Percentiles rank a stretch among this genome's conserved stretches.
These are phyloP conservation scores for Saccharomycopsis schoenii DNA, from an alignment of 805 yeast genomes.

Conservation along the genomic window DNA sequence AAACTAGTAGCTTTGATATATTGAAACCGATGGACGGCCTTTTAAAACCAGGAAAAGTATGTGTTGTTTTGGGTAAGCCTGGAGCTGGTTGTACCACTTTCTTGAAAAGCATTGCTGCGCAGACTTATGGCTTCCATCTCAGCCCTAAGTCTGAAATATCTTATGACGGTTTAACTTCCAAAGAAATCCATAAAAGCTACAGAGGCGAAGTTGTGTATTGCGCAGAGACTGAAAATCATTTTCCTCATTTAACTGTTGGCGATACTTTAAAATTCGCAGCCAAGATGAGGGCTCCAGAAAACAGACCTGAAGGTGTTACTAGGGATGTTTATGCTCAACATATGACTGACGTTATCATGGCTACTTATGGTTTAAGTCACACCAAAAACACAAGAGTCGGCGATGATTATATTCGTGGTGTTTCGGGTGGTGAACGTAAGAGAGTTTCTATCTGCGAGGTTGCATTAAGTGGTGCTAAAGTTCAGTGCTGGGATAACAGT, in stretches of 20 bases:
- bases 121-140: slow-evolving; percentile 46
- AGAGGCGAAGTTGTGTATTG: slow-evolving; percentile 57
- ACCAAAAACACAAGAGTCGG: slow-evolving; percentile 60
- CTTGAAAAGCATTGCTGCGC: slow-evolving; percentile 44
- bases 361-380: slow-evolving; percentile 40
- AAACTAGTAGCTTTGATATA: slow-evolving; percentile 31
- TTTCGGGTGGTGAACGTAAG: slow-evolving; percentile 69
- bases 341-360: slow-evolving; percentile 42
- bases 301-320: slow-evolving; percentile 41
- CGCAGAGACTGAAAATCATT: slow-evolving; percentile 56
- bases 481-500: slow-evolving; percentile 52
- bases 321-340: slow-evolving; percentile 40
- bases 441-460: slow-evolving; percentile 70
- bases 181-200: slow-evolving; percentile 36
- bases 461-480: slow-evolving; percentile 35
- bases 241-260: slow-evolving; percentile 54
- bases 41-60: slow-evolving; percentile 53
- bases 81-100: slow-evolving; percentile 65
- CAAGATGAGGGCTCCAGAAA: slow-evolving; percentile 43
- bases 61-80: slow-evolving; percentile 71
- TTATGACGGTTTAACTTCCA: slow-evolving; percentile 39
- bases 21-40: slow-evolving; percentile 47
- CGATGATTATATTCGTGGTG: slow-evolving; percentile 56
- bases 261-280: slow-evolving; percentile 50
- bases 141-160: slow-evolving; percentile 36